Evolutionary conservation across 2,329 filamentous ascomycete species (phyloP), one percentile per base, ranked within the genome.

Genomic region (Magnaporthiopsis poae): DNA sequence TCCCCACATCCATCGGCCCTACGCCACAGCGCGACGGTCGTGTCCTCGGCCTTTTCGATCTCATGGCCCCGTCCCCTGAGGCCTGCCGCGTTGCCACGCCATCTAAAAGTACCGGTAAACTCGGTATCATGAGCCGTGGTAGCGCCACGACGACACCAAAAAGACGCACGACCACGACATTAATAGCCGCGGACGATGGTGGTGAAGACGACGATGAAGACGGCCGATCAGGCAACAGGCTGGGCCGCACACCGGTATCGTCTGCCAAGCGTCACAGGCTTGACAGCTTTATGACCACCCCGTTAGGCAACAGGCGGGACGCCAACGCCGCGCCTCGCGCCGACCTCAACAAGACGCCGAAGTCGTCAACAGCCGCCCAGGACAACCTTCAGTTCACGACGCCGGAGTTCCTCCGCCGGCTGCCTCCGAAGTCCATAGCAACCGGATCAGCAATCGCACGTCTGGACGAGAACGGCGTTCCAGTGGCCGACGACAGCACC

Each of bases 1-100:
- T 82, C 13, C 84, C 85, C 2, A 86, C 84, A 5, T 84, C 82
- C 0, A 84, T 95, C 68, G 90, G 90, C 2, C 91, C 91, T 1
- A 95, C 91, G 15, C 91, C 91, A 3, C 91, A 94, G 72, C 86
- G 87, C 68, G 89, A 94, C 74, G 91, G 91, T 35, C 85, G 86
- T 27, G 88, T 92, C 0, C 80, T 95, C 2, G 90, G 91, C 5
- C 78, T 95, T 25, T 95, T 95, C 73, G 91, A 94, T 73, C 77
- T 90, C 13, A 78, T 65, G 12, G 35, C 56, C n/a, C 46, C 64
- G 5, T 92, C 9, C 78, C 80, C 33, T 81, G 84, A 67, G 79
- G 80, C 80, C 80, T 29, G 75, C 80, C 31, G 78, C 78, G 39
- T 61, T 7, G 36, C 67, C 12, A 83, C 82, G 5, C 83, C 84